Base-by-base conservation (phyloP, 2,329 filamentous ascomycete genomes). In the Elsinoe necatrix region DNA sequence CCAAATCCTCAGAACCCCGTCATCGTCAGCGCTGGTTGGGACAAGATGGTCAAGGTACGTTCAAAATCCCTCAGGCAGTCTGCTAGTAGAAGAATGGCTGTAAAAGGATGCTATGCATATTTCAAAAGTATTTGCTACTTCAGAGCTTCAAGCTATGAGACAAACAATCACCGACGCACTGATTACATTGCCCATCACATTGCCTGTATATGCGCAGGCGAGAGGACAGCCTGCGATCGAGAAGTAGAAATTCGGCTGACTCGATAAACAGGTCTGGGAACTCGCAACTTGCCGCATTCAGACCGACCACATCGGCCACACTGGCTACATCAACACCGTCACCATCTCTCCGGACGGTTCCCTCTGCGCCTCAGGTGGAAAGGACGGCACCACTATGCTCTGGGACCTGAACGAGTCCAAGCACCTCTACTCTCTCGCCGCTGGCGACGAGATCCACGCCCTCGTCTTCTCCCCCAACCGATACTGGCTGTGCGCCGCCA, bases 401-500 rank as follows among this genome's bases (percentile, higher is more conserved):
- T 98, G 93, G 93, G 93, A 97, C 77, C 85, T 98, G 71, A 98
- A 98, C 85, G 93, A 98, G 87, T 96, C 91, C 76, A 98, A 98
- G 89, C 93, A 98, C 84, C 87, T 98, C 72, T 98, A 98, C 88
- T 97, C 92, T 65, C 89, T 98, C 74, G 93, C 91, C 79, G 93
- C 93, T 75, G 93, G 92, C 78, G 92, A 98, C 77, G 93, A 97
- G 86, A 98, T 98, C 83, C 93, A 98, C 82, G 92, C 93, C 68
- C 92, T 98, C 67, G 93, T 97, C 77, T 98, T 98, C 89, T 97
- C 93, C 65, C 93, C 93, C 74, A 98, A 98, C 89, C 87, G 93
- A 77, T 98, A 98, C 89, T 98, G 93, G 93, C 86, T 98, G 69
- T 98, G 93, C 84, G 93, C 93, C 73, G 93, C 93, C 74, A 98